phyloP scores from a whole-genome alignment of 2,329 filamentous ascomycete genomes.

The Cytospora piceae region DNA sequence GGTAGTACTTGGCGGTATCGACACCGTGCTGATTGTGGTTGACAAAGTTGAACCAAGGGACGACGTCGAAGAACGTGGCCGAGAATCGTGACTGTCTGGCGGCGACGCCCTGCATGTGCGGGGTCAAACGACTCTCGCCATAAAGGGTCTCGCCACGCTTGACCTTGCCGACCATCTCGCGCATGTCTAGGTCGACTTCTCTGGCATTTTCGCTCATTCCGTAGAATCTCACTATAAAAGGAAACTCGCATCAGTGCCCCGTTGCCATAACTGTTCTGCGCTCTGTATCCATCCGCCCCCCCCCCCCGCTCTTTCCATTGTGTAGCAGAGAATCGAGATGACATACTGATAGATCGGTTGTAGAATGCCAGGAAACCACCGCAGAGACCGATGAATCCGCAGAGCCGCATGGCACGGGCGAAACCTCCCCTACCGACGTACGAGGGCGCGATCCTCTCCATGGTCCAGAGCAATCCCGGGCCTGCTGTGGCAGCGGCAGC shows the following conservation, averaged over 20 bases:
- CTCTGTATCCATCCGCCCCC: background rate
- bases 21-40: conserved; percentile 96
- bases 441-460: conserved; percentile 86
- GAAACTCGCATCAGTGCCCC: conserved; percentile 11
- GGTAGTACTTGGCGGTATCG: conserved; percentile 98
- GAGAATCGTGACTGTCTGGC: conserved; percentile 91
- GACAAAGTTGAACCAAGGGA: conserved; percentile 98
- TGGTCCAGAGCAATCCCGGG: conserved; percentile 73
- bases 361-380: conserved; percentile 88
- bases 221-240: conserved; percentile 81
- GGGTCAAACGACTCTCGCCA: conserved; percentile 74
- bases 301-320: background rate
- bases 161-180: conserved; percentile 95
- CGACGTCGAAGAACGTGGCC: conserved; percentile 77
- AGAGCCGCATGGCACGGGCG: conserved; percentile 78
- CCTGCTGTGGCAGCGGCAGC: conserved; percentile 69
- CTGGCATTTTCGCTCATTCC: conserved; percentile 90
- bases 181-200: conserved; percentile 95
- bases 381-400: conserved; percentile 70
- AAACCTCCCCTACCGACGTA: conserved; percentile 83
- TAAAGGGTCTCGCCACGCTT: conserved; percentile 91
- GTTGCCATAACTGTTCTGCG: no score
- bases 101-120: conserved; percentile 93
- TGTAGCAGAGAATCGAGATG: background rate
- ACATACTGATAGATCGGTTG: conserved; percentile 80